Evolutionary conservation across 176 grass and related monocot species (phyloP).

Genomic region (Panicum miliaceum): DNA sequence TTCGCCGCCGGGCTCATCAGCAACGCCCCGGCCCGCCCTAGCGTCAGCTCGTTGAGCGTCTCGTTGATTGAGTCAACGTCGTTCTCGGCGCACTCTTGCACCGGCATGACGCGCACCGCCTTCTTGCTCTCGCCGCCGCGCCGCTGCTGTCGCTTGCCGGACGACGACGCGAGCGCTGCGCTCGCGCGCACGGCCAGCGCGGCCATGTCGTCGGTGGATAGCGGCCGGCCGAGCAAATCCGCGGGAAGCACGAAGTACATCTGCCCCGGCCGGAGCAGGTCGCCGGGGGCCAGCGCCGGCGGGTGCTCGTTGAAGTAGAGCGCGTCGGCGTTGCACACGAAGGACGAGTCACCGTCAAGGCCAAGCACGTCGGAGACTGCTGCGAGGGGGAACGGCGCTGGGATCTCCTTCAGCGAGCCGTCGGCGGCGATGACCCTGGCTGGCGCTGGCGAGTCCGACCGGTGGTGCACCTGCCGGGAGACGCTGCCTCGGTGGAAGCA

Average conservation of each 20-base stretch:
- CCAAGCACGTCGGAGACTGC: conserved; percentile 45
- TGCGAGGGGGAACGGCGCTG: background rate
- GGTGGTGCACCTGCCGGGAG: conserved; percentile 9
- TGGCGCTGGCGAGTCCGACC: background rate
- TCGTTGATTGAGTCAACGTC: conserved; percentile 25
- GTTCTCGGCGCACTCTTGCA: background rate
- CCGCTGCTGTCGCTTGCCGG: background rate
- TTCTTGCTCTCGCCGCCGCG: background rate
- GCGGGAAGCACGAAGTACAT: conserved; percentile 67
- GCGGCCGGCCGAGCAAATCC: conserved; percentile 16
- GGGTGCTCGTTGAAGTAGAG: conserved; percentile 61
- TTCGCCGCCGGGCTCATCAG: conserved; percentile 22
- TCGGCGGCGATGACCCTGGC: conserved; percentile 52
- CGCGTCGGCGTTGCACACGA: conserved; percentile 65
- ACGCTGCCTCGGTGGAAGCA: conserved; percentile 13
- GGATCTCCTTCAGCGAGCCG: conserved; percentile 62
- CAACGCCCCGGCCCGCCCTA: conserved; percentile 27
- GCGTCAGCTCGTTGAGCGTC: conserved; percentile 52
- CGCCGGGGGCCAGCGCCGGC: conserved; percentile 17
- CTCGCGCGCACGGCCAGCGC: conserved; percentile 61
- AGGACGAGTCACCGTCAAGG: conserved; percentile 9
- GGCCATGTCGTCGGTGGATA: conserved; percentile 59
- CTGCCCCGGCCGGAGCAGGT: conserved; percentile 48
- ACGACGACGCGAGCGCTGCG: conserved; percentile 27
- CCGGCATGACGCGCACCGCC: conserved; percentile 43